Base-by-base conservation (phyloP, 495 filamentous ascomycete species). In the Penicillium salamii region DNA sequence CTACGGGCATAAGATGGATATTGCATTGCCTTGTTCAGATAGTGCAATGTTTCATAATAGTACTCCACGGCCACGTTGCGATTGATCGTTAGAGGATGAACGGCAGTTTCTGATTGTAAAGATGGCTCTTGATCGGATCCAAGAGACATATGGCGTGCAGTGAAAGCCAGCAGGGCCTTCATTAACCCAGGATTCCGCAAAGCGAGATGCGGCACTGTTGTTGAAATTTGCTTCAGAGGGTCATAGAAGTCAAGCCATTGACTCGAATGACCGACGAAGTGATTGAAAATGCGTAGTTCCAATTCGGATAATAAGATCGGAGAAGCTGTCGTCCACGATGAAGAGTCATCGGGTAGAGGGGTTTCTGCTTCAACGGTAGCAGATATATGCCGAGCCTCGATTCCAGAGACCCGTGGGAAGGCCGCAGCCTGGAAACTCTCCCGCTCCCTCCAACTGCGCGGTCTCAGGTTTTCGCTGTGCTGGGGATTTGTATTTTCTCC, bases 341-440 rank as follows among this genome's bases (percentile, higher is more conserved):
- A 14, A 20, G 46, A 36, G 29, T 51, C 28, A 21, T 44, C 47
- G n/a, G 35, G 28, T 18, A 42, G 33, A 28, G 15, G 21, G 29
- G 24, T 15, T 43, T 58, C 50, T 38, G 23, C 23, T 26, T 26
- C 23, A 26, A 26, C 11, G 14, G 50, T 36, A 2, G 50, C 3
- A 56, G 46, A 35, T 39, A 12, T 44, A 12, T 33, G 42, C 31
- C 24, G 28, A 7, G 15, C 24, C n/a, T 44, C 28, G 0, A 33
- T 44, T 33, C 42, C 28, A 33, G 42, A n/a, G 14, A 44, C 47
- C 7, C 43, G 32, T 15, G 36, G 42, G 26, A 67, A 67, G 7
- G 64, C 51, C 0, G 64, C 64, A 14, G 64, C 64, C 31, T 62
- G 44, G 28, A 64, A 67, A 46, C 64, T 67, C 33, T 67, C 49